These are phyloP conservation scores for Ottelia alismoides DNA, from an alignment of 106 monocot genomes.

Conservation along the genomic window DNA sequence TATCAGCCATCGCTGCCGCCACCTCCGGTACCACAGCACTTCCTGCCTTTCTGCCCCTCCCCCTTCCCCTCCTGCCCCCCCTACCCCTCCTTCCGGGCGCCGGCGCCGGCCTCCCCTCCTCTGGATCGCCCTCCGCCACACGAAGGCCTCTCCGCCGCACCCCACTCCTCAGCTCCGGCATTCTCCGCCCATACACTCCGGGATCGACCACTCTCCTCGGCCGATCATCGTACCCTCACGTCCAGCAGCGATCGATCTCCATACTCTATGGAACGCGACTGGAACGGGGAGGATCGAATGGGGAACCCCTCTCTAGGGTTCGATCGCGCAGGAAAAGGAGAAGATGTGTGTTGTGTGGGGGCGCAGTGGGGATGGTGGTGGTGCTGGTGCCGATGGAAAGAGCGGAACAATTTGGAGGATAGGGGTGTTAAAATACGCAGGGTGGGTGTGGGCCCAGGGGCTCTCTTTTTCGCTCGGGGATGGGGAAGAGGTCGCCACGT, in stretches of 20 bases:
- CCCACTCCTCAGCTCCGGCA: conserved; percentile 22
- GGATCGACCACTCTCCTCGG: background rate
- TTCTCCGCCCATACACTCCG: conserved; percentile 18
- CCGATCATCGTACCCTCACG: background rate
- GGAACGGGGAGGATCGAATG: no score
- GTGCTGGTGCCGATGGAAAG: no score
- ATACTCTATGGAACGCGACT: no score
- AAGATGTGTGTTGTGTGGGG: no score
- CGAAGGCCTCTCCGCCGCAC: conserved; percentile 11
- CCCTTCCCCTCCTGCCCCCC: background rate
- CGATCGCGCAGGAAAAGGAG: no score
- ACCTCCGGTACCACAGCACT: conserved; percentile 1
- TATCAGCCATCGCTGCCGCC: conserved; percentile 9
- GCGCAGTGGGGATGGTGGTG: no score
- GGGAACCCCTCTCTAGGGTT: no score
- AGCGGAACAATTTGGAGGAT: no score
- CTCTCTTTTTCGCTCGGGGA: no score
- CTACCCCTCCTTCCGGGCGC: conserved; percentile 1
- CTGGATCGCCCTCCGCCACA: background rate
- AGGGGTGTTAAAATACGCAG: no score
- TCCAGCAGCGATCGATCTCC: background rate
- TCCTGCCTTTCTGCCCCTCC: background rate
- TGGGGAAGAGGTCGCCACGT: no score
- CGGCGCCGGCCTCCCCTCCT: conserved; percentile 1
- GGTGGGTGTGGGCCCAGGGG: no score